Evolutionary conservation across 1,284 basidiomycete genomes (phyloP).

Genomic region (Rhizoctonia solani): DNA sequence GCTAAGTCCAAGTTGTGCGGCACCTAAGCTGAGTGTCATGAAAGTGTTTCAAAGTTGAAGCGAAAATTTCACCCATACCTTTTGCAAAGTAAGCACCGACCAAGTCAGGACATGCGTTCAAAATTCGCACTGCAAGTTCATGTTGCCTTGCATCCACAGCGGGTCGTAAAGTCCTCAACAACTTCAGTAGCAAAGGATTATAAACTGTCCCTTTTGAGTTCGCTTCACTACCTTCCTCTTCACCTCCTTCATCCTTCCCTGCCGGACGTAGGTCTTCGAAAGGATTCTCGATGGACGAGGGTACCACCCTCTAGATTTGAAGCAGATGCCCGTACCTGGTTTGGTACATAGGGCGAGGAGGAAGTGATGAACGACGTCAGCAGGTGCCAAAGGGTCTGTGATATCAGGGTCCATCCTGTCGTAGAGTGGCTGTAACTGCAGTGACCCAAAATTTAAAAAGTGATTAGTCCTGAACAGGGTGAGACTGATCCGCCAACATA

Average conservation of each 20-base stretch:
- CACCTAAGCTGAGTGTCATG: slow-evolving; percentile 55
- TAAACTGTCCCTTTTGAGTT: slow-evolving; percentile 61
- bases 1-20: slow-evolving; percentile 69
- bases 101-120: slow-evolving; percentile 83
- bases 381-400: slow-evolving; percentile 60
- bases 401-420: slow-evolving; percentile 59
- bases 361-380: slow-evolving; percentile 86
- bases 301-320: slow-evolving; percentile 91
- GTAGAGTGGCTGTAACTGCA: slow-evolving; percentile 70
- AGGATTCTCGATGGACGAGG: slow-evolving; percentile 56
- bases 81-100: slow-evolving; percentile 51
- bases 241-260: slow-evolving; percentile 36
- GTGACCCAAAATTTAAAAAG: too few relatives aligned
- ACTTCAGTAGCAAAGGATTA: slow-evolving; percentile 82
- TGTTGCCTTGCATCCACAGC: slow-evolving; percentile 87
- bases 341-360: slow-evolving; percentile 83
- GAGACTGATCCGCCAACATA: too few relatives aligned
- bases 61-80: slow-evolving; percentile 51
- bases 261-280: slow-evolving; percentile 33
- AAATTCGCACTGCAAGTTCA: slow-evolving; percentile 78
- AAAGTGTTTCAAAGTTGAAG: slow-evolving; percentile 12
- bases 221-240: slow-evolving; percentile 42
- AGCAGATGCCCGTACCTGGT: slow-evolving; percentile 85
- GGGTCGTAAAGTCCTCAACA: slow-evolving; percentile 73
- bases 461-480: too few relatives aligned